Percentiles rank a stretch among this genome's conserved stretches.
Conservation (phyloP, 352 stramenopile genomes). For the Blastocystis sp. region DNA sequence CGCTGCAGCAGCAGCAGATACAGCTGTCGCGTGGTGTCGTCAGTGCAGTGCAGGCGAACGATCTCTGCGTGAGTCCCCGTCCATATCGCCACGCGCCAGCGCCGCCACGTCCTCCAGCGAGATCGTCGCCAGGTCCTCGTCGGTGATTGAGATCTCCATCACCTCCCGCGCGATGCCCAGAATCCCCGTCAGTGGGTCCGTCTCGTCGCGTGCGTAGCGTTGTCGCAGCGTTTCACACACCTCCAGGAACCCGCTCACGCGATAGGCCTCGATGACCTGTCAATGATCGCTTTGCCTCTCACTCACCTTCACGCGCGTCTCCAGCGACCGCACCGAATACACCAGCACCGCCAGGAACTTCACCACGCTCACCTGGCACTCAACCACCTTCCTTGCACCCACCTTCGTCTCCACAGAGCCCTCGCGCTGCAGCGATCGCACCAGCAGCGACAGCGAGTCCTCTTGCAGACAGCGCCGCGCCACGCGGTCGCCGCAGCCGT, state of each 20-base stretch:
- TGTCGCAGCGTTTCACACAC: not conserved
- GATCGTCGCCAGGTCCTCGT: conserved; percentile 2
- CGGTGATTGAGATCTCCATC: conserved; percentile 38
- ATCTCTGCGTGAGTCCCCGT: not conserved
- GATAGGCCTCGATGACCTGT: conserved; percentile 14
- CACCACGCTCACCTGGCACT: not conserved
- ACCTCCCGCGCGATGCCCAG: conserved; percentile 7
- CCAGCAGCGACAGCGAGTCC: not conserved
- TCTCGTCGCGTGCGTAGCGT: not conserved
- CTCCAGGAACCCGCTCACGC: not conserved
- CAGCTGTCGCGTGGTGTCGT: not conserved
- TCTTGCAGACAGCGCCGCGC: not conserved
- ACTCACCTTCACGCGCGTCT: not conserved
- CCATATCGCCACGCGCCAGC: not conserved
- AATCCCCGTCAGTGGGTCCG: not conserved
- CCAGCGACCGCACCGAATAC: conserved; percentile 9
- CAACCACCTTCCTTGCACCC: too few species aligned
- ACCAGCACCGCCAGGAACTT: conserved; percentile 40
- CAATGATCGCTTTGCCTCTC: not conserved
- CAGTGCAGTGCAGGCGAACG: not conserved
- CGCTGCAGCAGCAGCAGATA: conserved; percentile 7
- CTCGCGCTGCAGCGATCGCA: not conserved
- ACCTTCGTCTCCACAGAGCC: not conserved
- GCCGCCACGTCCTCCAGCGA: not conserved
- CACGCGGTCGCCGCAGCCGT: not conserved